A percentile compares a stretch with the other conserved stretches of the same genome.
phyloP scores from a whole-genome alignment of 129 eudicot species.

The Flaveria sonorensis region DNA sequence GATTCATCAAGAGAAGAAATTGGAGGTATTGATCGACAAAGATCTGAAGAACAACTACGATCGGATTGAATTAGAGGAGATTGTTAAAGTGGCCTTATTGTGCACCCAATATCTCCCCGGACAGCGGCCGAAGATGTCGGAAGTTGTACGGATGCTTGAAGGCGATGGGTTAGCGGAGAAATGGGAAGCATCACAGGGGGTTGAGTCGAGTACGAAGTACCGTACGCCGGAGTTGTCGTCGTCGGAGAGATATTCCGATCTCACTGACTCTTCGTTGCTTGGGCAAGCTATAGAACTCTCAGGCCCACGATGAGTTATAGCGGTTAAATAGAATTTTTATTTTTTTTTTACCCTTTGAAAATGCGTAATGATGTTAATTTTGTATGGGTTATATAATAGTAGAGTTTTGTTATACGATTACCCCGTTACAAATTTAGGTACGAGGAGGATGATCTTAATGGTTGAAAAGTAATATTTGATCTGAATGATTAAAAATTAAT shows the following conservation, averaged over 20 bases:
- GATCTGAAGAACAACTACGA: slow-evolving; percentile 62
- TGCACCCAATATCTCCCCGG: slow-evolving; percentile 87
- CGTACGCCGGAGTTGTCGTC: slow-evolving; percentile 58
- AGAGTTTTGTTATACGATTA: neutral
- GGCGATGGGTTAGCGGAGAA: slow-evolving; percentile 91
- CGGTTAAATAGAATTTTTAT: neutral
- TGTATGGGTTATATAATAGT: slow-evolving; percentile 26
- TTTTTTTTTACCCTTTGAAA: neutral
- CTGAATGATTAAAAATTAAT: too few relatives aligned
- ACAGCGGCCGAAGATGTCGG: slow-evolving; percentile 82
- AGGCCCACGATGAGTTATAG: slow-evolving; percentile 61
- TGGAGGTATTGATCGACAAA: slow-evolving; percentile 69
- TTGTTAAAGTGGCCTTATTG: slow-evolving; percentile 78
- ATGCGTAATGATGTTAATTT: slow-evolving; percentile 9
- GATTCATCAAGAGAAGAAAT: slow-evolving; percentile 71
- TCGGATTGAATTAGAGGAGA: slow-evolving; percentile 70
- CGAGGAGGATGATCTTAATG: too few relatives aligned
- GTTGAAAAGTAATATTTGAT: too few relatives aligned
- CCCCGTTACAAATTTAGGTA: neutral
- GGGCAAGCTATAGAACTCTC: slow-evolving; percentile 84
- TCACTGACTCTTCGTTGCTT: slow-evolving; percentile 68
- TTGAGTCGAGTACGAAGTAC: slow-evolving; percentile 51
- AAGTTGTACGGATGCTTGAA: slow-evolving; percentile 87
- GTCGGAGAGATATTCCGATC: slow-evolving; percentile 78
- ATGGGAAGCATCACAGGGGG: slow-evolving; percentile 81